Conservation (phyloP, 495 filamentous ascomycete species). For the Podospora appendiculata region DNA sequence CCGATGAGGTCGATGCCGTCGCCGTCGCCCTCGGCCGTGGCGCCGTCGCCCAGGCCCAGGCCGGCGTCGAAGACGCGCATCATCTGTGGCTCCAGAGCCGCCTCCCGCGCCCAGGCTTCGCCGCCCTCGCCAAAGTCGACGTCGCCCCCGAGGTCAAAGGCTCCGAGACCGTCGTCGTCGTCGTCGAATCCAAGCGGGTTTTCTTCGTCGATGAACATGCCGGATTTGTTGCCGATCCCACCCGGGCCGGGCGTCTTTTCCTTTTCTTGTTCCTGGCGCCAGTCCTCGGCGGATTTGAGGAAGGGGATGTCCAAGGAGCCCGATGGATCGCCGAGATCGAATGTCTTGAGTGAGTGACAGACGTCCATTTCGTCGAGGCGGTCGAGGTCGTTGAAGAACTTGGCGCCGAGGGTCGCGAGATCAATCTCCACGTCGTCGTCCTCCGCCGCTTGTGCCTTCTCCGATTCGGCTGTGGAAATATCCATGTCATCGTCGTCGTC, state of each 20-base stretch:
- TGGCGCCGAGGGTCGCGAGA: constrained; percentile 58
- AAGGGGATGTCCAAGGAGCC: constrained; percentile 88
- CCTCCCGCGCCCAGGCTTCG: constrained; percentile 64
- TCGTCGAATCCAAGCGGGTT: constrained; percentile 75
- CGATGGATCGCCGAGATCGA: constrained; percentile 78
- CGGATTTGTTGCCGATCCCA: constrained; percentile 59
- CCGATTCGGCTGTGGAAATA: constrained; percentile 15
- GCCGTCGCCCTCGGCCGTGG: constrained; percentile 48
- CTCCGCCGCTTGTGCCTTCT: constrained; percentile 27
- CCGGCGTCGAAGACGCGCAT: constrained; percentile 51
- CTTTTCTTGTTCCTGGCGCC: constrained; percentile 55
- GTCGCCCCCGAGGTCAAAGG: constrained; percentile 64
- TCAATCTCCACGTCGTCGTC: constrained; percentile 62
- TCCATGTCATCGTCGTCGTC: constrained; percentile 46
- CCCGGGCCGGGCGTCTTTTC: constrained; percentile 42
- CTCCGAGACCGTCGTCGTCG: constrained; percentile 68
- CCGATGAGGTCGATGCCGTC: constrained; percentile 52
- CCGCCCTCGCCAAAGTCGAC: constrained; percentile 69
- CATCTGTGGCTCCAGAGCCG: constrained; percentile 56
- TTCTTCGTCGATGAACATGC: constrained; percentile 76
- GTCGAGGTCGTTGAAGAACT: constrained; percentile 82
- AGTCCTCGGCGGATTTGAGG: constrained; percentile 81
- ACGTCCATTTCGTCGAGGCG: constrained; percentile 79
- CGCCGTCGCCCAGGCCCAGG: constrained; percentile 41
- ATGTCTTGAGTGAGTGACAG: constrained; percentile 87